Conservation (phyloP, 2,329 filamentous ascomycete genomes). For the Cladobotryum protrusum region DNA sequence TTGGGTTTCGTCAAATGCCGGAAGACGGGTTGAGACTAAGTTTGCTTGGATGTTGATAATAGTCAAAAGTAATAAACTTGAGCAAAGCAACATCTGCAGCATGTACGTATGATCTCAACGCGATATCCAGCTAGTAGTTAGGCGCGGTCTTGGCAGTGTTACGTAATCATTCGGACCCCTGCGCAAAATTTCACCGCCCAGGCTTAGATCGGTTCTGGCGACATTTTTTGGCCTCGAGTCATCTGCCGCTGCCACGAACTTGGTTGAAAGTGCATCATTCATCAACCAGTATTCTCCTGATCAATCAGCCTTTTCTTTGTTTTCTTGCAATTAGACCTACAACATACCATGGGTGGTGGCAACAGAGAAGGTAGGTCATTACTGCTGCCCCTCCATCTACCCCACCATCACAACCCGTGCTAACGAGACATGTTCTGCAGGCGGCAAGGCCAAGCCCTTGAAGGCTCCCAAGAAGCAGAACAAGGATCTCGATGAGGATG, state of each 20-base stretch:
- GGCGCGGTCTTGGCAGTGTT: background rate
- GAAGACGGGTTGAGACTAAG: no score
- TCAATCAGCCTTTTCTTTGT: background rate
- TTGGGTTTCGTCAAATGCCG: no score
- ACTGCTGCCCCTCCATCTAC: conserved; percentile 14
- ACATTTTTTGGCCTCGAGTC: conserved; percentile 2
- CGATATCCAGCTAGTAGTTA: background rate
- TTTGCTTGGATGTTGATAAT: no score
- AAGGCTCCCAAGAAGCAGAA: conserved; percentile 84
- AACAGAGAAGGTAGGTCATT: conserved; percentile 32
- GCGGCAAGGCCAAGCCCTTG: conserved; percentile 76
- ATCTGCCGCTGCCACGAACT: conserved; percentile 1
- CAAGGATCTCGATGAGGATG: conserved; percentile 82
- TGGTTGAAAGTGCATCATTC: background rate
- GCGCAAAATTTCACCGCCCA: conserved; percentile 5
- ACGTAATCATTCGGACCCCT: background rate
- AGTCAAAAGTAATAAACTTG: background rate
- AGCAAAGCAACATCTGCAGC: background rate
- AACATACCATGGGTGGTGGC: conserved; percentile 30
- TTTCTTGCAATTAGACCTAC: background rate
- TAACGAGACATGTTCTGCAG: conserved; percentile 35
- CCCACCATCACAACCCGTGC: conserved; percentile 2
- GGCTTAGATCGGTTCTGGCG: background rate
- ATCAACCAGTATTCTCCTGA: background rate
- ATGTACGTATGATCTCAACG: background rate